Conservation (phyloP, 305 asterid species). For the Solanum aculeatissimum region DNA sequence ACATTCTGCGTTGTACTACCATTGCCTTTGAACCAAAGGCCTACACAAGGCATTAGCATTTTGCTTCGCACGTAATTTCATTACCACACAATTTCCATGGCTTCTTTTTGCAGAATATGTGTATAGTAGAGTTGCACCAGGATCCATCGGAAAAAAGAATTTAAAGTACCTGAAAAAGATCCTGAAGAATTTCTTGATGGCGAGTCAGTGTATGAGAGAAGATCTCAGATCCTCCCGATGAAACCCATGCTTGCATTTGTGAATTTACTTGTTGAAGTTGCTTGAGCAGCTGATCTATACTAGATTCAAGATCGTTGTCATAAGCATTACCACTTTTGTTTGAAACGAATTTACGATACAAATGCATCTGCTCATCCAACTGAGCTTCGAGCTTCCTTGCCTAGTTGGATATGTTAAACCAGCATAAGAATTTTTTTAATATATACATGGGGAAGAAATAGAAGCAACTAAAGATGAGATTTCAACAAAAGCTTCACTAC, state of each 20-base stretch:
- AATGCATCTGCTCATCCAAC: slow-evolving; percentile 91
- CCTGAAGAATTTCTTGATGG: slow-evolving; percentile 94
- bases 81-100: background rate
- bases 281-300: slow-evolving; percentile 69
- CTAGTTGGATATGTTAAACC: slow-evolving; percentile 22
- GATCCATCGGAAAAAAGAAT: background rate
- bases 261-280: slow-evolving; percentile 78
- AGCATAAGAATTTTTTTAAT: background rate
- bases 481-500: background rate
- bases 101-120: background rate
- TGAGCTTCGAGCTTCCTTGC: slow-evolving; percentile 90
- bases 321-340: slow-evolving; percentile 43
- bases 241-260: slow-evolving; percentile 98
- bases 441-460: background rate
- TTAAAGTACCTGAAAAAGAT: slow-evolving; percentile 65
- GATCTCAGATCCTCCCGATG: slow-evolving; percentile 96
- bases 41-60: background rate
- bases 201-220: slow-evolving; percentile 94
- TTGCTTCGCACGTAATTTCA: background rate
- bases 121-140: background rate
- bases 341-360: slow-evolving; percentile 68
- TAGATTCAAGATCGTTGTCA: slow-evolving; percentile 63
- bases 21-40: background rate
- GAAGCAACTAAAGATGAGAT: background rate
- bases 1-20: background rate